phyloP scores from a whole-genome alignment of 306 rosid species.

The Pueraria montana region DNA sequence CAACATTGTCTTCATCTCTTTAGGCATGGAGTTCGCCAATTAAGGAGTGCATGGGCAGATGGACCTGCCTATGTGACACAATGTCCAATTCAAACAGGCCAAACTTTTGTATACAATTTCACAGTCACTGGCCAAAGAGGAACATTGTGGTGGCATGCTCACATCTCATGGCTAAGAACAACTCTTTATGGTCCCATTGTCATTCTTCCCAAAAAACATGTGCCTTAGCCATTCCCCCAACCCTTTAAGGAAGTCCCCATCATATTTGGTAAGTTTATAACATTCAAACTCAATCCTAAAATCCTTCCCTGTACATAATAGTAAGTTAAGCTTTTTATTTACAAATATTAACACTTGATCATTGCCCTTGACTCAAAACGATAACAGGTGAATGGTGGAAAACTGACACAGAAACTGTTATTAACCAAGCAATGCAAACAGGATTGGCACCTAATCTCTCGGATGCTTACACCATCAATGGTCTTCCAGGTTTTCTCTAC shows the following conservation, averaged over 20 bases:
- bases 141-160: constrained; percentile 49
- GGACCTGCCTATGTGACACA: constrained; percentile 68
- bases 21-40: constrained; percentile 64
- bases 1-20: not conserved
- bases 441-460: constrained; percentile 67
- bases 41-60: constrained; percentile 68
- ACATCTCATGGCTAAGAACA: constrained; percentile 67
- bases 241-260: constrained; percentile 64
- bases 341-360: not conserved
- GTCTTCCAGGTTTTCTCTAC: constrained; percentile 62
- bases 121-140: constrained; percentile 59
- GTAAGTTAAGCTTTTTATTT: not conserved
- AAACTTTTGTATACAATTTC: constrained; percentile 62
- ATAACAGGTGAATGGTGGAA: constrained; percentile 71
- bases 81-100: constrained; percentile 64
- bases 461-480: constrained; percentile 42
- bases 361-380: not conserved
- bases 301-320: not conserved
- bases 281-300: not conserved
- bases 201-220: constrained; percentile 71
- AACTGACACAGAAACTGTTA: constrained; percentile 60
- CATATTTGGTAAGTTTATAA: constrained; percentile 49
- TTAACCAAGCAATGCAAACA: constrained; percentile 58
- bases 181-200: constrained; percentile 71
- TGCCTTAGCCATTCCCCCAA: constrained; percentile 65